These are phyloP conservation scores for Microcyclosporella mali DNA, from an alignment of 2,329 filamentous ascomycete genomes.

Conservation along the genomic window DNA sequence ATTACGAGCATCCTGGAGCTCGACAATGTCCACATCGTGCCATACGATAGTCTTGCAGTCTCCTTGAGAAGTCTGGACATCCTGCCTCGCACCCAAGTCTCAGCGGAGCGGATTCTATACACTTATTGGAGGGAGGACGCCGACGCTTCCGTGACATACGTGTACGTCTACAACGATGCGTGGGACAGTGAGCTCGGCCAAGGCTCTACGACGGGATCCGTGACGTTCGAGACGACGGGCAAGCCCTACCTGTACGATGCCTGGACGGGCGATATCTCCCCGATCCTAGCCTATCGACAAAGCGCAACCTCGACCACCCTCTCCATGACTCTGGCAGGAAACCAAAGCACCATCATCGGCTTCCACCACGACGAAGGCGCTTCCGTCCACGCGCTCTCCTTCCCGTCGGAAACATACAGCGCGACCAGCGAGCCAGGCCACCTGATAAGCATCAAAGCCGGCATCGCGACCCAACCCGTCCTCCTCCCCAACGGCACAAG, in stretches of 20 bases:
- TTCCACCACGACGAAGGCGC: slow-evolving; percentile 26
- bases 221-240: slow-evolving; percentile 29
- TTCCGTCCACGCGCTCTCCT: slow-evolving; percentile 3
- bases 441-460: slow-evolving; percentile 4
- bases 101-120: slow-evolving; percentile 29
- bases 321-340: slow-evolving; percentile 33
- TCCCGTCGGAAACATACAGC: slow-evolving; percentile 8
- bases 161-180: slow-evolving; percentile 40
- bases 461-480: slow-evolving; percentile 4
- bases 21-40: slow-evolving; percentile 34
- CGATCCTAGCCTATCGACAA: slow-evolving; percentile 31
- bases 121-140: slow-evolving; percentile 33
- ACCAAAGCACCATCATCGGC: slow-evolving; percentile 38
- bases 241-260: slow-evolving; percentile 37
- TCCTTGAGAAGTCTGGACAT: slow-evolving; percentile 31
- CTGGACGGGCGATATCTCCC: slow-evolving; percentile 37
- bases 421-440: not conserved
- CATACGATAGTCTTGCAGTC: slow-evolving; percentile 28
- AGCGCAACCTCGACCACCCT: slow-evolving; percentile 28
- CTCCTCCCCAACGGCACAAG: slow-evolving; percentile 16
- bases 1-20: slow-evolving; percentile 24
- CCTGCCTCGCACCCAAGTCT: slow-evolving; percentile 27
- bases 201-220: slow-evolving; percentile 17
- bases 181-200: slow-evolving; percentile 15
- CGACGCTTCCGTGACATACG: slow-evolving; percentile 29